Percentiles rank a stretch among this genome's conserved stretches.
phyloP scores from a whole-genome alignment of 345 rosid species.

The Limnanthes douglasii region DNA sequence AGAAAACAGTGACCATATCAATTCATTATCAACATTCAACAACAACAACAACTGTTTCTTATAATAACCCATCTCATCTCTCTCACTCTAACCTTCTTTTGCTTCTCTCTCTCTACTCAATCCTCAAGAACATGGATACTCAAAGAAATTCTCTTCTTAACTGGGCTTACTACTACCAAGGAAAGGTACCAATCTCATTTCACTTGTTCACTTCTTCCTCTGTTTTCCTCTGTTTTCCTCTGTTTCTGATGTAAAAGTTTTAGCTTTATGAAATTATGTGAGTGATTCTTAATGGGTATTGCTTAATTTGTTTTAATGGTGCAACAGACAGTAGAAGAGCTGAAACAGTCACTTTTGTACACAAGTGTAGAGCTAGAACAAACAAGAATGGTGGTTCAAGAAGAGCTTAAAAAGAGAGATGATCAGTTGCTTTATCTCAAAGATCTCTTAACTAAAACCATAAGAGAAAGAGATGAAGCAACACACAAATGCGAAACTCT shows the following conservation, averaged over 20 bases:
- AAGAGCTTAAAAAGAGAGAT: constrained; percentile 64
- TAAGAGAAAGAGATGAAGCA: constrained; percentile 60
- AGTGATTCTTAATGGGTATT: constrained; percentile 2
- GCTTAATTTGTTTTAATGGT: constrained; percentile 2
- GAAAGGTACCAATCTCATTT: constrained; percentile 23
- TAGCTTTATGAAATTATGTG: not conserved
- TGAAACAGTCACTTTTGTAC: constrained; percentile 48
- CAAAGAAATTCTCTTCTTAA: constrained; percentile 34
- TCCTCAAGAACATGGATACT: constrained; percentile 37
- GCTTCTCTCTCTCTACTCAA: constrained; percentile 7
- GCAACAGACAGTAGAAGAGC: constrained; percentile 55
- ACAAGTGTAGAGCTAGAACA: constrained; percentile 71
- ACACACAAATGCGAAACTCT: constrained; percentile 45
- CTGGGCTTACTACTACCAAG: constrained; percentile 52
- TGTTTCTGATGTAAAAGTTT: not conserved
- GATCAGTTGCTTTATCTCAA: constrained; percentile 43
- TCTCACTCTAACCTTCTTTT: not conserved
- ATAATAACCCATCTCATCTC: constrained; percentile 13
- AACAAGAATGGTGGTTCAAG: constrained; percentile 48
- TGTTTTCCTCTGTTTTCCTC: not conserved
- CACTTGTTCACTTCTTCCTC: constrained; percentile 1
- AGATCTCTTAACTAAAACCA: constrained; percentile 32
- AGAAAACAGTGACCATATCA: no score
- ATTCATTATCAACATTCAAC: no score
- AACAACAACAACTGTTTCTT: no score